Conservation (phyloP, 2,329 filamentous ascomycete species). For the Aspergillus fijiensis region DNA sequence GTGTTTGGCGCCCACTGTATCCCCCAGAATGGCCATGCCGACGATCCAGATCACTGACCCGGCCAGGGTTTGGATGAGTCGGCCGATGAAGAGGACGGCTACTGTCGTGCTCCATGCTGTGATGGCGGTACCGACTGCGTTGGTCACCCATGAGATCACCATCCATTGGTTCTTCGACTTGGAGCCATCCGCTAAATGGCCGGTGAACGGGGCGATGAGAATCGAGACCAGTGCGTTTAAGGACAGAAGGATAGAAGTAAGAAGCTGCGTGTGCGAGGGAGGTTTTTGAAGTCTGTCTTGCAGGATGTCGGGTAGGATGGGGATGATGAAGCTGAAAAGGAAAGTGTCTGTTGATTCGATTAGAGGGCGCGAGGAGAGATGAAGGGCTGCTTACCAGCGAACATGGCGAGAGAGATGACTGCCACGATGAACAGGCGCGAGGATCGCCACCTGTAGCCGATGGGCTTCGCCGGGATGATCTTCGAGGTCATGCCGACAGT, state of each 20-base stretch:
- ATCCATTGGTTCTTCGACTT: neutral
- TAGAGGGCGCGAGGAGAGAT: neutral
- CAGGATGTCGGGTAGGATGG: conserved; percentile 4
- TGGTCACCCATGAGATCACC: neutral
- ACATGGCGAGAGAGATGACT: neutral
- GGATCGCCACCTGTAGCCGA: neutral
- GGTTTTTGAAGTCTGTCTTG: neutral
- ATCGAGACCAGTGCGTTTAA: conserved; percentile 1
- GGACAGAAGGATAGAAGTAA: neutral
- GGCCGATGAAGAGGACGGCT: neutral
- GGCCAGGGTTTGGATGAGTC: conserved; percentile 7
- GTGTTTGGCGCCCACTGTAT: neutral
- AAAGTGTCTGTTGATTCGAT: neutral
- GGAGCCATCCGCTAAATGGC: neutral
- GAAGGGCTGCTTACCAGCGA: neutral
- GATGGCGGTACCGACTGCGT: neutral
- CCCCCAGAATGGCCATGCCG: conserved; percentile 6
- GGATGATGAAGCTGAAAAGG: conserved; percentile 8
- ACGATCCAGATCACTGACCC: conserved; percentile 8
- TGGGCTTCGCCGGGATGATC: neutral
- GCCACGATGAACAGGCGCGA: neutral
- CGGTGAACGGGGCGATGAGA: neutral
- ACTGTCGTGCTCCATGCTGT: neutral
- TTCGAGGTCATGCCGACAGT: neutral
- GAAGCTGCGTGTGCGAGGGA: neutral